These are phyloP conservation scores for Xanthoconium stramineum DNA, from an alignment of 768 basidiomycete species.

Conservation along the genomic window DNA sequence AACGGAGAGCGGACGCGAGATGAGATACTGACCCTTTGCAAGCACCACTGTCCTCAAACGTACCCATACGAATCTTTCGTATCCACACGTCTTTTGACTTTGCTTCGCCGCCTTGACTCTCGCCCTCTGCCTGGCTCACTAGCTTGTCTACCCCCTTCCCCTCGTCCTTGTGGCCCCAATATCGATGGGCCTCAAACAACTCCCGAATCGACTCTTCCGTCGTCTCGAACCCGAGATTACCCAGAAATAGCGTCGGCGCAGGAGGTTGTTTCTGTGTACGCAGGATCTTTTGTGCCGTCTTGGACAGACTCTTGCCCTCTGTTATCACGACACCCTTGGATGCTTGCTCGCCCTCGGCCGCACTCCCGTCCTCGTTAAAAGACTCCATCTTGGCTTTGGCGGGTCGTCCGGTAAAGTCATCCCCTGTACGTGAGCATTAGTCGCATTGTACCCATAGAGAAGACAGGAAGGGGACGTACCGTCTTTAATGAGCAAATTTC, in stretches of 20 bases:
- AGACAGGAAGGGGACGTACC: conserved; percentile 42
- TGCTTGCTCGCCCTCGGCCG: conserved; percentile 18
- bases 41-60: conserved; percentile 91
- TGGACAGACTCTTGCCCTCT: conserved; percentile 40
- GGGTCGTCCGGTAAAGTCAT: conserved; percentile 71
- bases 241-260: conserved; percentile 85
- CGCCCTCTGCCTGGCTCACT: conserved; percentile 4
- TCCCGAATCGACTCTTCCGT: conserved; percentile 73
- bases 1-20: conserved; percentile 16
- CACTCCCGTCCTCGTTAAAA: conserved; percentile 30
- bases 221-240: conserved; percentile 90
- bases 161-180: conserved; percentile 31
- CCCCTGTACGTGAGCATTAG: conserved; percentile 44
- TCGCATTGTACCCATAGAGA: neutral
- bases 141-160: conserved; percentile 33
- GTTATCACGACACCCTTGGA: conserved; percentile 30
- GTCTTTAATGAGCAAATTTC: conserved; percentile 90
- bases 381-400: conserved; percentile 33
- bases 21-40: conserved; percentile 80
- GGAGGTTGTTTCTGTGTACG: conserved; percentile 77
- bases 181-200: conserved; percentile 63
- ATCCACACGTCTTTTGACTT: conserved; percentile 47
- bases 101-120: neutral
- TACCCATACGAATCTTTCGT: conserved; percentile 87
- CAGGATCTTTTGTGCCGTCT: conserved; percentile 76